phyloP scores from a whole-genome alignment of 495 filamentous ascomycete species.

The Trichoderma asperelloides region DNA sequence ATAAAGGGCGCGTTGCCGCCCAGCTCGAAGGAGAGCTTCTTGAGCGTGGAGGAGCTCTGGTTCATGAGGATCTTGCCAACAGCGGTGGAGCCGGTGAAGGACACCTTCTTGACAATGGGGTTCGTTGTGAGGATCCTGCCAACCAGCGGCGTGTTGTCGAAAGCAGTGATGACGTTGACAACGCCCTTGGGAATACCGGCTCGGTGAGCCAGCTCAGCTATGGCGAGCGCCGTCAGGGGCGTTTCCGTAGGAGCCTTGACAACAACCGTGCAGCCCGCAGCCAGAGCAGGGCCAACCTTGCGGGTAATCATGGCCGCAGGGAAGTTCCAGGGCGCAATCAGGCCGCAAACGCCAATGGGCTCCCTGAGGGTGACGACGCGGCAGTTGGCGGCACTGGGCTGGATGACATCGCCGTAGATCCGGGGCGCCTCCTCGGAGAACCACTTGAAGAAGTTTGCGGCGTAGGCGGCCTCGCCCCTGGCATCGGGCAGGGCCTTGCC shows the following conservation, averaged over 20 bases:
- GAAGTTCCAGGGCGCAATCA: conserved; percentile 36
- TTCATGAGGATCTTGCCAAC: conserved; percentile 25
- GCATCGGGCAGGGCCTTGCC: conserved; percentile 33
- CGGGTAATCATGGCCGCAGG: conserved; percentile 34
- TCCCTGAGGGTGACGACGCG: conserved; percentile 21
- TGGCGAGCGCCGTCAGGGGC: conserved; percentile 45
- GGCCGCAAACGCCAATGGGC: conserved; percentile 28
- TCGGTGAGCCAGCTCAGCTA: conserved; percentile 48
- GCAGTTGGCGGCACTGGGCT: conserved; percentile 12
- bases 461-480: conserved; percentile 46
- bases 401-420: conserved; percentile 48
- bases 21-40: conserved; percentile 65
- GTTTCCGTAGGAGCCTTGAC: conserved; percentile 60
- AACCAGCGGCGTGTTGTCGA: conserved; percentile 47
- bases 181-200: conserved; percentile 52
- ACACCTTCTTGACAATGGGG: conserved; percentile 56
- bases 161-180: conserved; percentile 49
- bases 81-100: conserved; percentile 50
- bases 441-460: conserved; percentile 51
- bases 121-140: conserved; percentile 57
- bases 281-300: conserved; percentile 29
- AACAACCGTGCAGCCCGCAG: conserved; percentile 37
- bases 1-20: conserved; percentile 70
- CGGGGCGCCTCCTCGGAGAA: conserved; percentile 51
- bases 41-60: conserved; percentile 47